Base-by-base conservation (phyloP, 495 filamentous ascomycete species). In the Staphylotrichum tortipilum region DNA sequence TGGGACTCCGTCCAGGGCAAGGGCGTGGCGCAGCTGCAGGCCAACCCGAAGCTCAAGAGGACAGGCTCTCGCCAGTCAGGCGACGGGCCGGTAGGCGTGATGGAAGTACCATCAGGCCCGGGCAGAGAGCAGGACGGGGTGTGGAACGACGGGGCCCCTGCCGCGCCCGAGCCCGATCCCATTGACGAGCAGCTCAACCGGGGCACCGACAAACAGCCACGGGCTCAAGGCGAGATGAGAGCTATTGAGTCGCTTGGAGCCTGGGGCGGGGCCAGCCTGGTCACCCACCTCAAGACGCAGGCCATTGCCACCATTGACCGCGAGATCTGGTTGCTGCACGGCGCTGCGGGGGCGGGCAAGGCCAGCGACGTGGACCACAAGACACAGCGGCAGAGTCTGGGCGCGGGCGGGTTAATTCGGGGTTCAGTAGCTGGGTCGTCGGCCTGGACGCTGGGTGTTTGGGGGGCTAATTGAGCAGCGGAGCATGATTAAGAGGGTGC, bases 241-340 rank as follows among this genome's bases (percentile, higher is more conserved):
- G 85, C 83, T 14, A 70, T 96, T 11, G 85, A 94, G 58, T 88
- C 85, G 5, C 70, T 97, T 0, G 92, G 92, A 0, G 73, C 88
- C 6, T 98, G 92, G 91, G 80, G 82, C 30, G 92, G 92, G 15
- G 89, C 83, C 4, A 95, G 89, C 68, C 61, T 98, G 44, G 67
- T 90, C 2, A 83, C 84, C 0, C 81, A 82, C 43, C 68, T 95
- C 55, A 89, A 89, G 55, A 74, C 92, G 22, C 80, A 81, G 23
- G 85, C 88, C 0, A 70, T 89, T 37, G 82, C 89, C 3, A 85
- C 89, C 57, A 78, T 97, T 31, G 94, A 97, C 54, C 74, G 86
- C 34, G 94, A 98, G 39, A 77, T 80, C 31, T 95, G 88, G 71
- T 68, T 88, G 47, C 81, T 83, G 51, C 78, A 92, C 54, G 89